Conservation (phyloP, 164 flowering plant species). For the Dillenia turbinata region DNA sequence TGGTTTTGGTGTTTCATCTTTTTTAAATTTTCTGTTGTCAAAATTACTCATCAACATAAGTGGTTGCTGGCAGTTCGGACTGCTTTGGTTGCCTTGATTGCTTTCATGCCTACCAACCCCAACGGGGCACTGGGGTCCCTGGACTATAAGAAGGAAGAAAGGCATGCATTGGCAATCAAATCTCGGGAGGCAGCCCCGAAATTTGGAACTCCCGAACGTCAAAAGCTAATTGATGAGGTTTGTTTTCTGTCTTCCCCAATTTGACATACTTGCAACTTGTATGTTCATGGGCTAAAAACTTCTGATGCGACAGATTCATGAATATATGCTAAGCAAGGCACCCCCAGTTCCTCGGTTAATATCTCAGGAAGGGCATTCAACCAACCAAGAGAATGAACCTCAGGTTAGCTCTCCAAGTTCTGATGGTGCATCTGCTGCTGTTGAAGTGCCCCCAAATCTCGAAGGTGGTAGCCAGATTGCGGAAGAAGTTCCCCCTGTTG, state of each 20-base stretch:
- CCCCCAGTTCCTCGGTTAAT: conserved; percentile 58
- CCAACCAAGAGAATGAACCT: conserved; percentile 27
- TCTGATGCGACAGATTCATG: conserved; percentile 56
- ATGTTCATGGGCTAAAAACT: background rate
- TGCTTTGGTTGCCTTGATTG: conserved; percentile 92
- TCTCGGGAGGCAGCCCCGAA: conserved; percentile 87
- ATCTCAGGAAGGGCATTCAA: conserved; percentile 27
- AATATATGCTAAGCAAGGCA: conserved; percentile 87
- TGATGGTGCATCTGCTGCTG: conserved; percentile 11
- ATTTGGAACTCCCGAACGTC: conserved; percentile 82
- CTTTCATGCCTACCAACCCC: conserved; percentile 97
- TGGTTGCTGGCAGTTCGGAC: conserved; percentile 68
- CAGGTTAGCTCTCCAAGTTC: conserved; percentile 22
- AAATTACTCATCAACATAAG: conserved; percentile 1
- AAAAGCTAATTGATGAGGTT: conserved; percentile 91
- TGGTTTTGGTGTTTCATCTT: too few relatives aligned
- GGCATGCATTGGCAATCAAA: conserved; percentile 72
- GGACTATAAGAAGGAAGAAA: conserved; percentile 86
- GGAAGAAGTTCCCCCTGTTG: conserved; percentile 47
- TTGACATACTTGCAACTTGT: background rate
- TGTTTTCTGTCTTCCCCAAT: background rate
- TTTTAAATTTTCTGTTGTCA: too few relatives aligned
- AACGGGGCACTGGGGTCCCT: conserved; percentile 93
- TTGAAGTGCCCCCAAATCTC: conserved; percentile 24
- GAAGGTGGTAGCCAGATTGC: conserved; percentile 27